Evolutionary conservation across 495 filamentous ascomycete genomes (phyloP).

Genomic region (Parachaetomium inaequale): DNA sequence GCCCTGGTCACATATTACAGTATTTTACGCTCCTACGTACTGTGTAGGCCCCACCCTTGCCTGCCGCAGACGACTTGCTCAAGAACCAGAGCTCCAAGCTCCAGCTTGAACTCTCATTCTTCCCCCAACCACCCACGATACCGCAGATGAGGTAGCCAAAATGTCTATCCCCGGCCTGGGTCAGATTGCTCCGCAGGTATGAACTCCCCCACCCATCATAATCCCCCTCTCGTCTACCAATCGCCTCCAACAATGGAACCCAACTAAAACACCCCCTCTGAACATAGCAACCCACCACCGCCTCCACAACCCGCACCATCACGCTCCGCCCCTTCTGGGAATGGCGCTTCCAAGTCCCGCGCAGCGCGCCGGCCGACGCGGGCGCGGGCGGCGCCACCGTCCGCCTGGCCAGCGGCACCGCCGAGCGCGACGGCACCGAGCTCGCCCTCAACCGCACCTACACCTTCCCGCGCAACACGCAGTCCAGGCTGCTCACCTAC

Average conservation of each 20-base stretch:
- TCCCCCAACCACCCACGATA: neutral
- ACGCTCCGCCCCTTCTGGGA: slow-evolving; percentile 56
- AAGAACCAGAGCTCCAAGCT: neutral
- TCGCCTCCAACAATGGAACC: neutral
- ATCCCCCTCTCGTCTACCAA: neutral
- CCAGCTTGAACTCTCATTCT: neutral
- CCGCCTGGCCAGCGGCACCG: slow-evolving; percentile 68
- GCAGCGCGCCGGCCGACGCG: slow-evolving; percentile 19
- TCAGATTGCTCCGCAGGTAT: slow-evolving; percentile 44
- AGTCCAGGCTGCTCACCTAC: slow-evolving; percentile 87
- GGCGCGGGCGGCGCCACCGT: slow-evolving; percentile 45
- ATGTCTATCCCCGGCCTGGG: slow-evolving; percentile 52
- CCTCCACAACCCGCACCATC: slow-evolving; percentile 31
- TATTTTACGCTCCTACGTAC: neutral
- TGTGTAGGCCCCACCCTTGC: slow-evolving; percentile 5
- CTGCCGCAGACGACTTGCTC: slow-evolving; percentile 1
- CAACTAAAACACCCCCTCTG: neutral
- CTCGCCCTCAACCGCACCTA: slow-evolving; percentile 77
- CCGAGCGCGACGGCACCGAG: slow-evolving; percentile 95
- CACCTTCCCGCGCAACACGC: slow-evolving; percentile 69
- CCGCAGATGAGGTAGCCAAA: neutral
- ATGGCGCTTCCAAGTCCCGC: slow-evolving; percentile 89
- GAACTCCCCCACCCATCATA: neutral
- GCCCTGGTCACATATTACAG: neutral
- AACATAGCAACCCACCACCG: slow-evolving; percentile 15